Base-by-base conservation (phyloP, 1,284 basidiomycete genomes). In the Athelia psychrophila region DNA sequence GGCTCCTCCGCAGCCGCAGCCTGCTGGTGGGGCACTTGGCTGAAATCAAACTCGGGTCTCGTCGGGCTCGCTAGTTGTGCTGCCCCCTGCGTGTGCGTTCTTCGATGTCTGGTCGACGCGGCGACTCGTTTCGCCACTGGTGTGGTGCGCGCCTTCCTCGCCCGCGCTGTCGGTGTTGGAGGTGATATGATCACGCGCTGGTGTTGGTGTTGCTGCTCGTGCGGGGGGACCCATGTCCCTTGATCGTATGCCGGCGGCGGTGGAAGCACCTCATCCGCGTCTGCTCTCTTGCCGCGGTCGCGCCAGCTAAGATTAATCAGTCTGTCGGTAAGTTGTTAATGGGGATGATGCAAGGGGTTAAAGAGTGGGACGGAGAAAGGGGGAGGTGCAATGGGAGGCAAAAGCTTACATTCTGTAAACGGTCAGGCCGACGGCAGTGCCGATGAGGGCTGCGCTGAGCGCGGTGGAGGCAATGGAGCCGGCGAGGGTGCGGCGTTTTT, bases 391-490 rank as follows among this genome's bases (percentile, higher is more conserved):
- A 42, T 9, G 9, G 16, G 5, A 16, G n/a, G n/a, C 9, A 9
- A 6, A 13, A 35, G 77, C 86, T 72, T 65, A 91, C 89, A 91
- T 72, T 67, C 88, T 81, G 71, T 90, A 91, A 44, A 90, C 86
- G 47, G 88, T 90, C 57, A 91, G 75, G 54, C 89, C 88, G 48
- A 91, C 88, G 16, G 89, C 89, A 32, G 87, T 86, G 54, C 88
- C 88, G 55, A 91, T 87, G 54, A 91, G 78, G 48, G 86, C 89
- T 57, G 88, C 88, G 70, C 79, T 88, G 68, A 91, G 73, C 53
- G 88, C 88, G 30, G 87, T 88, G 16, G 86, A 86, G 57, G 90
- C 80, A 60, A 91, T 84, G 53, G 86, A 85, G 56, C 87, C 86
- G 56, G 87, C 83, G 67, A 91, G 76, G 55, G 84, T 84, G 59